Conservation (phyloP, 768 basidiomycete genomes). For the Guyanaporus albipodus region DNA sequence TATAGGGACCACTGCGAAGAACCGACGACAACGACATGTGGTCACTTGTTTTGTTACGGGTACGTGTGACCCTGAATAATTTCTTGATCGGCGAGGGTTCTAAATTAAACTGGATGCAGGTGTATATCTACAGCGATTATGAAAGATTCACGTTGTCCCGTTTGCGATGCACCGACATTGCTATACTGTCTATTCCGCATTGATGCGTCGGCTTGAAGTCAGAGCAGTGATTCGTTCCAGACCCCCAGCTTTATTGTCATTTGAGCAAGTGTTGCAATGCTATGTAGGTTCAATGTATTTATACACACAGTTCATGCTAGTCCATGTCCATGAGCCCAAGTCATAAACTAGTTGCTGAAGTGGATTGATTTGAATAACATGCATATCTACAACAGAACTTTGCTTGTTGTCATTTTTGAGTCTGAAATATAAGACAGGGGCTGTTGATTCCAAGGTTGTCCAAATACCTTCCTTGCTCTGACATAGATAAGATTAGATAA, state of each 20-base stretch:
- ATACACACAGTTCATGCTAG: not conserved
- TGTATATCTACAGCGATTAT: conserved; percentile 52
- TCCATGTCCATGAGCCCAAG: too few relatives aligned
- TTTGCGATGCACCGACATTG: conserved; percentile 48
- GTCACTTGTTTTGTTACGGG: conserved; percentile 59
- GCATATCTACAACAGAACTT: too few relatives aligned
- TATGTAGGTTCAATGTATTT: conserved; percentile 1
- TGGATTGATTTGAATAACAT: too few relatives aligned
- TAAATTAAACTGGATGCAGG: conserved; percentile 28
- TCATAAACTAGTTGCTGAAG: too few relatives aligned
- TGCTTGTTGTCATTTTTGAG: too few relatives aligned
- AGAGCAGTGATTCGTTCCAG: not conserved
- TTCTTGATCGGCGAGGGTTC: not conserved
- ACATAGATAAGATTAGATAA: too few relatives aligned
- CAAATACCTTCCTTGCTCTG: too few relatives aligned
- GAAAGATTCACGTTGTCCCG: conserved; percentile 46
- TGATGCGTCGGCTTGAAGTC: conserved; percentile 33
- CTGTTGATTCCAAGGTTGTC: too few relatives aligned
- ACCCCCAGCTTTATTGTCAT: not conserved
- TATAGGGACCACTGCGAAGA: conserved; percentile 46
- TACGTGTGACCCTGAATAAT: conserved; percentile 10
- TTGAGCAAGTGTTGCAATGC: not conserved
- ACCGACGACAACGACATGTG: conserved; percentile 59
- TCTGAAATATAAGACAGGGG: too few relatives aligned
- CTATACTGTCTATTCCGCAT: conserved; percentile 56